Evolutionary conservation across 2,329 filamentous ascomycete species (phyloP), one percentile per base, ranked within the genome.

Genomic region (Monosporascus sp.): DNA sequence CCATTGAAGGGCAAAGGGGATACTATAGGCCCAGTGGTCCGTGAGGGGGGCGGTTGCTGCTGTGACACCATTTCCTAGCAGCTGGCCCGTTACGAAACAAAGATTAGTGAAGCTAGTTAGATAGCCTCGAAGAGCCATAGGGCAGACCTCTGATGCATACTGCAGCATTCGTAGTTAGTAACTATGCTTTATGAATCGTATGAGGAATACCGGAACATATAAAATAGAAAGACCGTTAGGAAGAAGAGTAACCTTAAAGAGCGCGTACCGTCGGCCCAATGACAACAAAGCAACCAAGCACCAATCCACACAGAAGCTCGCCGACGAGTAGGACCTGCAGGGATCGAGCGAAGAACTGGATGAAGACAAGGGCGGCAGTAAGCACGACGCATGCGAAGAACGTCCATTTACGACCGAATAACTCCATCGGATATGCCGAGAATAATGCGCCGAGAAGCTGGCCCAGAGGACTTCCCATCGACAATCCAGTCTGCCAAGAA

Each of bases 61-160:
- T 1, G 75, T 77, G 37, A 78, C 71, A 6, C 72, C 73, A 52
- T 77, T 77, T 5, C 70, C 80, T 2, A 85, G 70, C 5, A 86
- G 72, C 61, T 85, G 82, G 1, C 82, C 82, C 18, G 81, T 81
- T 43, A 84, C 81, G 67, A 84, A 86, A 61, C 81, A 84, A 38
- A 85, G 68, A 60, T 85, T 85, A 53, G 84, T 78, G 53, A 78
- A 85, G 37, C 78, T 78, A 1, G 82, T 85, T 22, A 85, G 68
- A 45, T 80, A 74, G 28, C 79, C 80, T 28, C 83, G 75, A 40
- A 86, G 73, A 1, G 77, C 76, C 31, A 81, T 71, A 2, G 82
- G 83, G 40, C 80, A 82, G 7, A 86, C 79, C 64, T 86, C 82
- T 1, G 79, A 80, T 7, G 81, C 80, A 60, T 85, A 86, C 0